Percentiles rank a stretch among this genome's conserved stretches.
Conservation (phyloP, 768 basidiomycete genomes). For the Amanita molliuscula region DNA sequence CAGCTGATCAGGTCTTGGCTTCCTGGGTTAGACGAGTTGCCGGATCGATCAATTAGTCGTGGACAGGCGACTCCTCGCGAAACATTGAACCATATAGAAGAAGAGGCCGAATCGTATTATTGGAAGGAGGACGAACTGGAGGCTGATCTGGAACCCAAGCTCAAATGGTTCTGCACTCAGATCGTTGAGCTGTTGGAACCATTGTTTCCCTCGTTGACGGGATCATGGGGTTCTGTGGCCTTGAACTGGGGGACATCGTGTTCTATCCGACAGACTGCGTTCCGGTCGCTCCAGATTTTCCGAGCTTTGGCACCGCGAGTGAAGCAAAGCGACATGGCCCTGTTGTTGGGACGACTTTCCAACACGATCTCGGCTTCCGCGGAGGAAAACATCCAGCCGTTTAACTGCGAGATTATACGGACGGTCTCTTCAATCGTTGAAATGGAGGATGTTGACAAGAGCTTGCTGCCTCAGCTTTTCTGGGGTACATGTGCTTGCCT, state of each 20-base stretch:
- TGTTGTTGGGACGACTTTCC: slow-evolving; percentile 73
- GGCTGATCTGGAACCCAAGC: slow-evolving; percentile 49
- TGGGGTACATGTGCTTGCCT: slow-evolving; percentile 81
- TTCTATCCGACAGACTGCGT: slow-evolving; percentile 76
- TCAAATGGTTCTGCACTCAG: slow-evolving; percentile 56
- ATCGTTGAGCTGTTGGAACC: slow-evolving; percentile 62
- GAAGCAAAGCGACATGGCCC: slow-evolving; percentile 61
- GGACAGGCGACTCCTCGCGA: slow-evolving; percentile 39
- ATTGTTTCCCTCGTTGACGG: slow-evolving; percentile 55
- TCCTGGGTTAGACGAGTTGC: slow-evolving; percentile 65
- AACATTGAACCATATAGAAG: slow-evolving; percentile 44
- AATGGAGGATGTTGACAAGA: slow-evolving; percentile 43
- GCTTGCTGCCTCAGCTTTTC: slow-evolving; percentile 72
- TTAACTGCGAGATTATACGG: slow-evolving; percentile 73
- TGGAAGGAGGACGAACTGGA: slow-evolving; percentile 67
- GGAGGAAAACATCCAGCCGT: slow-evolving; percentile 69
- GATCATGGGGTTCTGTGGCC: slow-evolving; percentile 73
- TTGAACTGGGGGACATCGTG: slow-evolving; percentile 82
- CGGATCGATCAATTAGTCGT: slow-evolving; percentile 43
- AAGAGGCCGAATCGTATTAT: slow-evolving; percentile 42
- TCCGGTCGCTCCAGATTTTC: slow-evolving; percentile 86
- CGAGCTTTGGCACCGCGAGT: slow-evolving; percentile 68
- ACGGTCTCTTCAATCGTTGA: slow-evolving; percentile 59
- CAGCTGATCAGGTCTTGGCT: slow-evolving; percentile 78
- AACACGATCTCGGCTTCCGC: slow-evolving; percentile 65